phyloP scores from a whole-genome alignment of 2,329 filamentous ascomycete genomes.

The Fusarium sp. region DNA sequence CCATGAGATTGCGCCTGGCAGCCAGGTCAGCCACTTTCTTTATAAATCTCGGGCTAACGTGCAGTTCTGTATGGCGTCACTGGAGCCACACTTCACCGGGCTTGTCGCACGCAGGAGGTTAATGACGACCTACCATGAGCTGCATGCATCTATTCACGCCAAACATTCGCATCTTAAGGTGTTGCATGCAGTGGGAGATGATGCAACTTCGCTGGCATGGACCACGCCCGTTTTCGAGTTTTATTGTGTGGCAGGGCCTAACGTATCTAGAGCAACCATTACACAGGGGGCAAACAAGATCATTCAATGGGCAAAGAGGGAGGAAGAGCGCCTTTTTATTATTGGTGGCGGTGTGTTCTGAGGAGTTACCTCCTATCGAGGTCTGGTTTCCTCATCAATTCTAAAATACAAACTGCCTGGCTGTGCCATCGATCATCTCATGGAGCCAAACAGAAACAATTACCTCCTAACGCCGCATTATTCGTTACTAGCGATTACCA shows the following conservation, averaged over 20 bases:
- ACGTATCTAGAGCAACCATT: slow-evolving; percentile 71
- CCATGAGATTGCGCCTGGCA: slow-evolving; percentile 81
- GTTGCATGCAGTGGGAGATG: slow-evolving; percentile 79
- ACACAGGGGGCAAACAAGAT: slow-evolving; percentile 89
- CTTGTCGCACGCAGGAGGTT: slow-evolving; percentile 74
- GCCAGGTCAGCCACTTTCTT: slow-evolving; percentile 87
- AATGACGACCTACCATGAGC: slow-evolving; percentile 84
- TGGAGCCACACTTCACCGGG: slow-evolving; percentile 72
- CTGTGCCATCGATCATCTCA: slow-evolving; percentile 29
- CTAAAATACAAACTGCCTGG: slow-evolving; percentile 34
- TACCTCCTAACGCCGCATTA: slow-evolving; percentile 43
- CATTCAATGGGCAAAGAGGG: slow-evolving; percentile 88
- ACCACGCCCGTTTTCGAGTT: slow-evolving; percentile 91
- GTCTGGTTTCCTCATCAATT: slow-evolving; percentile 30
- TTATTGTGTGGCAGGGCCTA: slow-evolving; percentile 91
- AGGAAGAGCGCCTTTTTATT: slow-evolving; percentile 95
- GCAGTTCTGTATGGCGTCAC: slow-evolving; percentile 92
- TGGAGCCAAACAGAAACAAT: slow-evolving; percentile 27
- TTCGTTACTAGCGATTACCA: slow-evolving; percentile 35
- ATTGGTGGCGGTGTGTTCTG: slow-evolving; percentile 93
- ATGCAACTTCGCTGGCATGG: slow-evolving; percentile 87
- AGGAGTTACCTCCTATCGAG: slow-evolving; percentile 37
- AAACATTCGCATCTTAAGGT: slow-evolving; percentile 88
- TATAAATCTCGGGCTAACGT: slow-evolving; percentile 97
- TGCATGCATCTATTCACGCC: slow-evolving; percentile 87